A percentile compares a stretch with the other conserved stretches of the same genome.
phyloP scores from a whole-genome alignment of 2,329 filamentous ascomycete species.

The Neodidymelliopsis sp. region DNA sequence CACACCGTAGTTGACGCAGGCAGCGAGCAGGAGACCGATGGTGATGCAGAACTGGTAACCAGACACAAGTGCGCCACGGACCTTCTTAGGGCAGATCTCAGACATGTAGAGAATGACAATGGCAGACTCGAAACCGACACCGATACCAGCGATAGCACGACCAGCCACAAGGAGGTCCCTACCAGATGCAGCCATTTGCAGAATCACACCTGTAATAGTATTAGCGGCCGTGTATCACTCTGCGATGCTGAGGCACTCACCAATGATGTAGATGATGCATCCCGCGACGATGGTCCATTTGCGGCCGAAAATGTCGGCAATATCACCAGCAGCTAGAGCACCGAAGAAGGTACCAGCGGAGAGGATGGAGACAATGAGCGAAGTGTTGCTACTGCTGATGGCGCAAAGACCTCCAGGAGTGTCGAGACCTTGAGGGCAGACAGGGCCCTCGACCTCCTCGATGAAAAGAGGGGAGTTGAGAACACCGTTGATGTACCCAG shows the following conservation, averaged over 20 bases:
- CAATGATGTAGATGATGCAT: conserved; percentile 33
- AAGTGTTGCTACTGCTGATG: conserved; percentile 16
- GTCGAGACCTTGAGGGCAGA: conserved; percentile 43
- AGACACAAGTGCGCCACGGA: conserved; percentile 71
- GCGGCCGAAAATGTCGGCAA: conserved; percentile 71
- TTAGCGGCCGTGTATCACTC: conserved; percentile 22
- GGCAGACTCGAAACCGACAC: conserved; percentile 41
- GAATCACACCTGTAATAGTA: conserved; percentile 8
- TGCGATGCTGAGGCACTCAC: conserved; percentile 32
- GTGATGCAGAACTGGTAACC: conserved; percentile 73
- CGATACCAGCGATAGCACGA: conserved; percentile 40
- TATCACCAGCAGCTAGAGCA: conserved; percentile 69
- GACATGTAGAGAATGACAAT: conserved; percentile 70
- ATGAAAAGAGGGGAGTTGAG: conserved; percentile 21
- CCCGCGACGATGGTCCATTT: conserved; percentile 61
- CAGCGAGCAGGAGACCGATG: conserved; percentile 69
- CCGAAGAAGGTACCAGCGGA: conserved; percentile 80
- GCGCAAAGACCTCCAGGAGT: conserved; percentile 17
- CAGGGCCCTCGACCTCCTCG: conserved; percentile 16
- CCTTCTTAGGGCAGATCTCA: conserved; percentile 74
- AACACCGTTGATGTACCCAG: conserved; percentile 30
- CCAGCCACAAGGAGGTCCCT: conserved; percentile 30
- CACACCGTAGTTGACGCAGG: conserved; percentile 69
- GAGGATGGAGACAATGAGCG: conserved; percentile 76
- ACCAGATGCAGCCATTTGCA: conserved; percentile 17